Percentiles rank a stretch among this genome's conserved stretches.
phyloP scores from a whole-genome alignment of 2,329 filamentous ascomycete genomes.

The Didymella pomorum region DNA sequence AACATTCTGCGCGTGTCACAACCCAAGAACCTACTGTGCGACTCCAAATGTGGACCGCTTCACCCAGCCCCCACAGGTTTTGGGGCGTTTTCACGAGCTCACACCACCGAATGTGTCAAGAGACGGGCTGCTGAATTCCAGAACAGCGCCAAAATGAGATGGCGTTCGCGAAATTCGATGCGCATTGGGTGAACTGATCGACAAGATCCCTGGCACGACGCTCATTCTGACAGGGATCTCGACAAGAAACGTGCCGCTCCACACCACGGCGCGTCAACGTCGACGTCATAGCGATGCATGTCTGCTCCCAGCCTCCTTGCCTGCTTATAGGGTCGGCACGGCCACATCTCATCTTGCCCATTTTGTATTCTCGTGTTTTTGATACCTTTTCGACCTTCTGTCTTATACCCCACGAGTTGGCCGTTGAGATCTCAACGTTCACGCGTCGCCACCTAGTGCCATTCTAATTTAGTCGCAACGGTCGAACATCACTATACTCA shows the following conservation, averaged over 20 bases:
- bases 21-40: conserved; percentile 1
- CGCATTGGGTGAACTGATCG: conserved; percentile 40
- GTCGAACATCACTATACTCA: conserved; percentile 22
- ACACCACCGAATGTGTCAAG: conserved; percentile 17
- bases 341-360: conserved; percentile 29
- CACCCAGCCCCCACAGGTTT: conserved; percentile 18
- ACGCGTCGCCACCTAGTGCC: conserved; percentile 20
- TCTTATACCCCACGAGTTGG: conserved; percentile 16
- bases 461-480: conserved; percentile 30
- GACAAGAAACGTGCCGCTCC: conserved; percentile 34
- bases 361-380: conserved; percentile 15
- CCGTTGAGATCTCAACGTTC: conserved; percentile 23
- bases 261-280: conserved; percentile 38
- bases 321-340: conserved; percentile 36
- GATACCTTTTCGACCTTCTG: conserved; percentile 10
- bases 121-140: conserved; percentile 9
- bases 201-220: conserved; percentile 35
- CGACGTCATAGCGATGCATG: conserved; percentile 41
- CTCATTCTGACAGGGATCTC: conserved; percentile 38
- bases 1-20: conserved; percentile 5
- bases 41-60: conserved; percentile 2
- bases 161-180: conserved; percentile 29
- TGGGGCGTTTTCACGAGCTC: conserved; percentile 13
- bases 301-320: conserved; percentile 36
- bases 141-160: conserved; percentile 26